phyloP scores from a whole-genome alignment of 257 asterid genomes.

The Scutellaria baicalensis region DNA sequence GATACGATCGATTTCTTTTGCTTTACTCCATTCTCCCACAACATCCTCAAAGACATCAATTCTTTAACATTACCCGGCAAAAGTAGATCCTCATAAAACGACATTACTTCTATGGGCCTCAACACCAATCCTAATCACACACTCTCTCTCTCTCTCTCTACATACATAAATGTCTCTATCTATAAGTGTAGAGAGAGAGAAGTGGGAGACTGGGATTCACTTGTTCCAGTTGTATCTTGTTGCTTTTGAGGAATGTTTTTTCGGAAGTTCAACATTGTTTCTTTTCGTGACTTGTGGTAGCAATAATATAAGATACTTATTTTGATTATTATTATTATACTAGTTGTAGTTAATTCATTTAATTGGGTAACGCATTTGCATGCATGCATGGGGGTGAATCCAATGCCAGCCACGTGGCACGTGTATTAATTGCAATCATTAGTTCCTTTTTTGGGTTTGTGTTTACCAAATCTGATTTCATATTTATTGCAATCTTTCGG shows the following conservation, averaged over 20 bases:
- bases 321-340: too few relatives aligned
- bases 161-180: background rate
- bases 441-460: conserved; percentile 24
- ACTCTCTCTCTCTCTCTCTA: conserved; percentile 13
- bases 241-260: conserved; percentile 53
- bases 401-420: conserved; percentile 36
- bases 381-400: conserved; percentile 22
- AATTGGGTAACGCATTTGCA: conserved; percentile 26
- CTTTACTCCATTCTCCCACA: conserved; percentile 32
- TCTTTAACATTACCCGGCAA: conserved; percentile 34
- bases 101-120: conserved; percentile 11
- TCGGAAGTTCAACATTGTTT: conserved; percentile 27
- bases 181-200: background rate
- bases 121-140: conserved; percentile 25
- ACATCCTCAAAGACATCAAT: conserved; percentile 30
- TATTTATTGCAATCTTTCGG: conserved; percentile 19
- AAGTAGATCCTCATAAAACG: conserved; percentile 22
- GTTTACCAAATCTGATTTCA: conserved; percentile 21
- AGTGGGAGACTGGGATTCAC: conserved; percentile 33
- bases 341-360: background rate
- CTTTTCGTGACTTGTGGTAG: conserved; percentile 26
- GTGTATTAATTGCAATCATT: conserved; percentile 42
- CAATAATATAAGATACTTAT: conserved; percentile 2
- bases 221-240: conserved; percentile 39
- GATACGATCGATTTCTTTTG: conserved; percentile 40